Evolutionary conservation across 352 stramenopile species (phyloP), one percentile per base, ranked within the genome.

Genomic region (Globisporangium abappressorium): DNA sequence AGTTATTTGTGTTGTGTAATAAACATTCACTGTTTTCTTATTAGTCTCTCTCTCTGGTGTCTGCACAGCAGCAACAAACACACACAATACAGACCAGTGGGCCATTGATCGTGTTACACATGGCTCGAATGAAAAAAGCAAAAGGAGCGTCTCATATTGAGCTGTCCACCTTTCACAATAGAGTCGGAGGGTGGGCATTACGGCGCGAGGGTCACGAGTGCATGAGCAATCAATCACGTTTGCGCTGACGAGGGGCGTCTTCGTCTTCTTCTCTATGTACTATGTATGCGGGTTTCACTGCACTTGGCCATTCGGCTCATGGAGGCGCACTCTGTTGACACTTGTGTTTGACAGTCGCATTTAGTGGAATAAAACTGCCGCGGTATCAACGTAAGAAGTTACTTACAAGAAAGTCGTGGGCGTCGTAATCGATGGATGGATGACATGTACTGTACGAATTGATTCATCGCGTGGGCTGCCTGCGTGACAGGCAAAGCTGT

Each of bases 121-220:
- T 38, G 58, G 8, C 8, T 59, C 58, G 41, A 64, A 64, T 56
- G 38, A 56, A 64, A 64, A 56, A 38, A 56, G 24, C 26, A 1
- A 26, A 33, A 28, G 15, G 58, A 64, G 41, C 58, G 58, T 64
- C 58, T 64, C 58, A 64, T 56, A 46, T 15, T 24, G 15, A 59
- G 18, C 18, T 38, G 5, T 30, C 4, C n/a, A 34, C 26, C 11
- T 30, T 34, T 58, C 24, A n/a, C 33, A 56, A 22, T 14, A 59
- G 54, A 41, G 54, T 59, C 54, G 34, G 34, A 38, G 54, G 14
- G 24, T 26, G 24, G 24, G 24, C 54, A 7, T 26, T 38, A 41
- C 54, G 14, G 58, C 41, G 47, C 57, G 11, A 34, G 20, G 26
- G 20, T 6, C 20, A 11, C 20, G 7, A 22, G 47, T 26, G 47